phyloP scores from a whole-genome alignment of 2,329 filamentous ascomycete species.

The Trichoderma arundinaceum region DNA sequence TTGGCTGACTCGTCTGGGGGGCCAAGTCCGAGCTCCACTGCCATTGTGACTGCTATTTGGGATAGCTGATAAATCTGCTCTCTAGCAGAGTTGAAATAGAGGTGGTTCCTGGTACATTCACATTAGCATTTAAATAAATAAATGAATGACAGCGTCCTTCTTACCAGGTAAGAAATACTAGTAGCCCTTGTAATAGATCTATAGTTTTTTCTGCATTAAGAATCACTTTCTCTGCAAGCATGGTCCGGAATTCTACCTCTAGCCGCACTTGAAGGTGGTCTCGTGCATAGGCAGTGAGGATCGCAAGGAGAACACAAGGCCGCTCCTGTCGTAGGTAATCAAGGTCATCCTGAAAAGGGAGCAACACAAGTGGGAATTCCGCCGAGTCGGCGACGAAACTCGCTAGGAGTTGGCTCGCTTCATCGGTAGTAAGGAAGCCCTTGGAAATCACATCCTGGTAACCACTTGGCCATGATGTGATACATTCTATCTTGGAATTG shows the following conservation, averaged over 20 bases:
- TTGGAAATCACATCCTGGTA: neutral
- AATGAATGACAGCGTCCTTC: too few species aligned
- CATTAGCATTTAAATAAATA: neutral
- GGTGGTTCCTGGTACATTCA: neutral
- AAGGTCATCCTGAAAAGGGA: neutral
- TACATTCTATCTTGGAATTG: too few species aligned
- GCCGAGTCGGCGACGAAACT: neutral
- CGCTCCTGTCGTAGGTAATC: neutral
- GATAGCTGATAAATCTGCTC: conserved; percentile 4
- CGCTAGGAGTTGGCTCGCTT: neutral
- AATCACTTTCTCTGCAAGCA: neutral
- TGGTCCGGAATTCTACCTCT: neutral
- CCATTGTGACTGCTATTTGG: conserved; percentile 8
- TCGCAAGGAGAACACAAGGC: neutral
- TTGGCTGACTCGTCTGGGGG: neutral
- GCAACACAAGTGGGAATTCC: neutral
- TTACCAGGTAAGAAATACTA: conserved; percentile 1
- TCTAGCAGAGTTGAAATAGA: conserved; percentile 3
- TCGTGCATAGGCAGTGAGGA: neutral
- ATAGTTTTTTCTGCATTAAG: neutral
- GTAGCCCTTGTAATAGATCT: neutral
- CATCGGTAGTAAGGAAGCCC: neutral
- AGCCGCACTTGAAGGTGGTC: neutral
- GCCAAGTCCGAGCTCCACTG: neutral
- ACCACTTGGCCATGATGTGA: too few species aligned